phyloP scores from a whole-genome alignment of 495 filamentous ascomycete genomes.

The Chaetomium fimeti region DNA sequence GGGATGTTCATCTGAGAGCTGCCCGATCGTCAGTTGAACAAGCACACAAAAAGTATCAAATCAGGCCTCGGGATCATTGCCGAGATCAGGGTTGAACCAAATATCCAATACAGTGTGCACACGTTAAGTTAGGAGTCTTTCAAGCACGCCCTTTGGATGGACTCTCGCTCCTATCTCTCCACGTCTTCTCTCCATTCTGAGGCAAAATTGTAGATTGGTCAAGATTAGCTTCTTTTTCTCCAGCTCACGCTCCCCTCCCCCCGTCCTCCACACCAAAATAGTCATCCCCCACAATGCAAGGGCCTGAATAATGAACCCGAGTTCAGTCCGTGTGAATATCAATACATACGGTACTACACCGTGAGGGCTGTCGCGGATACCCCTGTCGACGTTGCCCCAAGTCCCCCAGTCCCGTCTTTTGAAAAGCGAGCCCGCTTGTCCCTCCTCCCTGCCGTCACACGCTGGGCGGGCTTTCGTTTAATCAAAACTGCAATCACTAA shows the following conservation, averaged over 20 bases:
- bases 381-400: slow-evolving; percentile 25
- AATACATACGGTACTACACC: background rate
- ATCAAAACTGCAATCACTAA: slow-evolving; percentile 20
- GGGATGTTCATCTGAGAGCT: background rate
- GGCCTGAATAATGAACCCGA: background rate
- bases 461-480: slow-evolving; percentile 23
- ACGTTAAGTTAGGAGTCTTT: background rate
- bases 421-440: slow-evolving; percentile 27
- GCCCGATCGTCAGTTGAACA: background rate
- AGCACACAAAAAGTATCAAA: background rate
- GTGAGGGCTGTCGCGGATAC: background rate
- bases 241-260: no score
- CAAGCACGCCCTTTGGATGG: background rate
- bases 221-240: no score
- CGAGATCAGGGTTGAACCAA: background rate
- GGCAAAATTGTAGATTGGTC: background rate
- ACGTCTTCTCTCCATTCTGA: no score
- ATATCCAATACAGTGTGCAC: background rate
- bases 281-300: background rate
- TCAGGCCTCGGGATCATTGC: background rate
- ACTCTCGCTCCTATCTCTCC: background rate
- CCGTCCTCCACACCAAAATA: background rate
- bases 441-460: slow-evolving; percentile 27
- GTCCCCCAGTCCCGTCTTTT: slow-evolving; percentile 21
- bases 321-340: background rate